These are phyloP conservation scores for Spathaspora sp. DNA, from an alignment of 1,139 yeast genomes.

Conservation along the genomic window DNA sequence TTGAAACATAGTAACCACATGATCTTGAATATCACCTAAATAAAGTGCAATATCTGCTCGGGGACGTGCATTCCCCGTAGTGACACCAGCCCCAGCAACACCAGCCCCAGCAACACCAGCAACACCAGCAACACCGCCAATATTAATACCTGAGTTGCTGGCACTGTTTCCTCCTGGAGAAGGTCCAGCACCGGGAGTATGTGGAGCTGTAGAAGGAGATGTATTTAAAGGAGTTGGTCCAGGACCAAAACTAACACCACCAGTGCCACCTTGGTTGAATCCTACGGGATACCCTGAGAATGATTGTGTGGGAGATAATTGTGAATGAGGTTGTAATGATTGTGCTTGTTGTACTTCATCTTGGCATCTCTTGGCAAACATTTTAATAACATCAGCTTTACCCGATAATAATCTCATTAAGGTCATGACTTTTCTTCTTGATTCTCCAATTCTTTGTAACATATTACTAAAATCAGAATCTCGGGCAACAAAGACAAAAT, in stretches of 20 bases:
- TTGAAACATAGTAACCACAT: constrained; percentile 93
- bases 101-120: constrained; percentile 11
- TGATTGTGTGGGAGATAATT: constrained; percentile 10
- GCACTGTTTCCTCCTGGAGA: constrained; percentile 12
- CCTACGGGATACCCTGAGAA: constrained; percentile 12
- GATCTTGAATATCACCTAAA: constrained; percentile 97
- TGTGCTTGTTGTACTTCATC: constrained; percentile 44
- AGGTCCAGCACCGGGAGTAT: constrained; percentile 6
- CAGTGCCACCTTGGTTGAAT: constrained; percentile 6
- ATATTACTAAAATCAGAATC: constrained; percentile 60
- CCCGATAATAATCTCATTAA: constrained; percentile 87
- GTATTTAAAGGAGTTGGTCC: constrained; percentile 9
- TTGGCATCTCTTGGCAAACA: constrained; percentile 95
- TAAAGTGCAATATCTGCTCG: constrained; percentile 84
- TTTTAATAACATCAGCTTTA: constrained; percentile 94
- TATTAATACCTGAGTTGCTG: constrained; percentile 21
- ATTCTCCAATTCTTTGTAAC: constrained; percentile 80
- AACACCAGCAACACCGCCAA: too few species aligned
- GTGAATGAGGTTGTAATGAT: constrained; percentile 10
- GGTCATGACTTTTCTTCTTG: constrained; percentile 86
- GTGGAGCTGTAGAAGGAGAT: constrained; percentile 2
- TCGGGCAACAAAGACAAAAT: constrained; percentile 46
- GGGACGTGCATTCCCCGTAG: constrained; percentile 51
- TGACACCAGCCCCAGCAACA: constrained; percentile 12
- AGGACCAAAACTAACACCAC: constrained; percentile 23